Base-by-base conservation (phyloP, 257 asterid genomes). In the Ophiorrhiza pumila region DNA sequence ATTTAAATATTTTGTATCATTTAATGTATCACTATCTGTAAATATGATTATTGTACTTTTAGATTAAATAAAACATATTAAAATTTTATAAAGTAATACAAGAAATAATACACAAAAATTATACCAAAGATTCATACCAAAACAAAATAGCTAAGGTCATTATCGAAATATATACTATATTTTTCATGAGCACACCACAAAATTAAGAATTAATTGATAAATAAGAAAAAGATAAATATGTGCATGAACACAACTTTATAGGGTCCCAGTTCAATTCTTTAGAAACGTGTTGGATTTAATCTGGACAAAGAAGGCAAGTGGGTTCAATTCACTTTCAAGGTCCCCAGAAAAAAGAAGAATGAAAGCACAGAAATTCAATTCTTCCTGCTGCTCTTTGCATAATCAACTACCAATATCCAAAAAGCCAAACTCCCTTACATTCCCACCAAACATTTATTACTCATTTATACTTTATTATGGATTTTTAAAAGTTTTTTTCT, bases 221-320 rank as follows among this genome's bases (percentile, higher is more conserved):
- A 59, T 49, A 17, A 15, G 60, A 66, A 56, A 77, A 27, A 62
- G 17, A n/a, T n/a, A n/a, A n/a, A n/a, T n/a, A n/a, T n/a, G n/a
- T n/a, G 59, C 20, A 42, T 15, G 47, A 69, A 32, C 4, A 29
- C 65, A 84, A 79, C 74, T 63, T 70, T 53, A 58, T 53, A 78
- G 81, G 87, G 87, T 58, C 87, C 87, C 77, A 37, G 55, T 14
- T 8, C 1, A 13, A 37, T 75, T 55, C 63, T 67, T 46, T 73
- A 32, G 73, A 81, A 86, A 86, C 83, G 87, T 80, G 88, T 80
- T 35, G 63, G 27, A 73, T 57, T 85, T 75, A 71, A 79, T 78
- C 74, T 86, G 42, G 83, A 78, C 80, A 80, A n/a, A 72, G 77
- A 71, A 69, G 81, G 79, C 71, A 50, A 57, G 76, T 71, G 63